Conservation (phyloP, 2,329 filamentous ascomycete species). For the Xylariomycetidae sp. region DNA sequence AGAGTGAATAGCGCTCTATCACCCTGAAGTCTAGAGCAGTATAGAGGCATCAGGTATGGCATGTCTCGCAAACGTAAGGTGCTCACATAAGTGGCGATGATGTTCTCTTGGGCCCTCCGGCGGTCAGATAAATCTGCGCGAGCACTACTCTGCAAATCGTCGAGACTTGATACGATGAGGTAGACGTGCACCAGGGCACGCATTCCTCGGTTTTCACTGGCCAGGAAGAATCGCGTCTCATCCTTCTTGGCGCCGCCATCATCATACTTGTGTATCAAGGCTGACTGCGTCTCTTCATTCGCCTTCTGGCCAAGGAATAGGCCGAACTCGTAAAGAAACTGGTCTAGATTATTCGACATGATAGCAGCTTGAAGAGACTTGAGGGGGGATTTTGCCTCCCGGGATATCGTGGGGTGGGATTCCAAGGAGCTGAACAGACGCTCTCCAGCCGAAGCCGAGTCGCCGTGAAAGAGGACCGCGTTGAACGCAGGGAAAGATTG, state of each 20-base stretch:
- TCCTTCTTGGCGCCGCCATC: slow-evolving; percentile 28
- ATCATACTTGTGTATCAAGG: slow-evolving; percentile 38
- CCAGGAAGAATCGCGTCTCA: slow-evolving; percentile 44
- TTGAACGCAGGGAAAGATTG: slow-evolving; percentile 62
- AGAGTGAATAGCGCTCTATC: slow-evolving; percentile 66
- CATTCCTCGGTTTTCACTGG: slow-evolving; percentile 59
- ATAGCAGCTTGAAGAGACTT: slow-evolving; percentile 75
- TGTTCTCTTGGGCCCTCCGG: slow-evolving; percentile 60
- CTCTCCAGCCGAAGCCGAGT: slow-evolving; percentile 46
- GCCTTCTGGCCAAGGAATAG: slow-evolving; percentile 44
- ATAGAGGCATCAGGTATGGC: slow-evolving; percentile 77
- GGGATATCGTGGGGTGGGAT: slow-evolving; percentile 47
- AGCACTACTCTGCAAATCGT: slow-evolving; percentile 45
- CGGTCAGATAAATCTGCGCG: slow-evolving; percentile 30
- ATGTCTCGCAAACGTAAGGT: slow-evolving; percentile 69
- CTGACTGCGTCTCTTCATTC: slow-evolving; percentile 38
- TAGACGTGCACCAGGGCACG: slow-evolving; percentile 65
- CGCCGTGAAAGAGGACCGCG: slow-evolving; percentile 57
- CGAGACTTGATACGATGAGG: slow-evolving; percentile 63
- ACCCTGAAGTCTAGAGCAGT: slow-evolving; percentile 72
- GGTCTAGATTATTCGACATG: slow-evolving; percentile 57
- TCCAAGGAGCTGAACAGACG: slow-evolving; percentile 59
- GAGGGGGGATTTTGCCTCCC: slow-evolving; percentile 59
- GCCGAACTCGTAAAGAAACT: slow-evolving; percentile 57
- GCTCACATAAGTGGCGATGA: slow-evolving; percentile 77